Conservation (phyloP, 75 land plant species). For the Pinus tabuliformis region DNA sequence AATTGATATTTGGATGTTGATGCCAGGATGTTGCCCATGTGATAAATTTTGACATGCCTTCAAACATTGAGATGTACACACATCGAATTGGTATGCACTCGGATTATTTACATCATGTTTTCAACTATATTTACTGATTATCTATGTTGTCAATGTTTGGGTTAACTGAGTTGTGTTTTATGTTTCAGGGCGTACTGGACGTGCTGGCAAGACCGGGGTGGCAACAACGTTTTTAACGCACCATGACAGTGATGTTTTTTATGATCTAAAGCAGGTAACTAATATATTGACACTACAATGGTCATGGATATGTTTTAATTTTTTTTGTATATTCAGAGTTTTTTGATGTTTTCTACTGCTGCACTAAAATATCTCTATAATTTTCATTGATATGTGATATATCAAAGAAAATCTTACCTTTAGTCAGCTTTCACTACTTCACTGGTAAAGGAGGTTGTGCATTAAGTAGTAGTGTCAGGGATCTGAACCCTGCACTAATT, state of each 20-base stretch:
- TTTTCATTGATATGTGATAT: background rate
- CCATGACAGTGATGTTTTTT: slow-evolving; percentile 84
- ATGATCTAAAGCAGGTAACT: slow-evolving; percentile 77
- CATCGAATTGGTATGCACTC: slow-evolving; percentile 78
- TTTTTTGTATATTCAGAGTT: background rate
- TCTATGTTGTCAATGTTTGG: background rate
- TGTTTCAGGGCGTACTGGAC: slow-evolving; percentile 73
- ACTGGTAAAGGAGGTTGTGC: background rate
- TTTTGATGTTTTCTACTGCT: background rate
- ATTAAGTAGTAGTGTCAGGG: background rate
- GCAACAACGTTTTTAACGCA: slow-evolving; percentile 93
- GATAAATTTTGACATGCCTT: slow-evolving; percentile 93
- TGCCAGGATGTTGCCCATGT: slow-evolving; percentile 89
- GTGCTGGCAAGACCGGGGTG: slow-evolving; percentile 93
- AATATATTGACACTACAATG: background rate
- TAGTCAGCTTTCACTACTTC: background rate
- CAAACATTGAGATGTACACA: slow-evolving; percentile 84
- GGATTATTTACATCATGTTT: background rate
- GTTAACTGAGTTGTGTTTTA: slow-evolving; percentile 5
- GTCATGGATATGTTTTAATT: background rate
- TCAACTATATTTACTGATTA: background rate
- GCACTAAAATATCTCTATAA: background rate
- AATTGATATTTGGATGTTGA: slow-evolving; percentile 3
- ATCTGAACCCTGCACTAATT: background rate
- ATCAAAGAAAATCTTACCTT: background rate